Evolutionary conservation across 768 basidiomycete genomes (phyloP), one percentile per base, ranked within the genome.

Genomic region (Clitopilus hobsonii): DNA sequence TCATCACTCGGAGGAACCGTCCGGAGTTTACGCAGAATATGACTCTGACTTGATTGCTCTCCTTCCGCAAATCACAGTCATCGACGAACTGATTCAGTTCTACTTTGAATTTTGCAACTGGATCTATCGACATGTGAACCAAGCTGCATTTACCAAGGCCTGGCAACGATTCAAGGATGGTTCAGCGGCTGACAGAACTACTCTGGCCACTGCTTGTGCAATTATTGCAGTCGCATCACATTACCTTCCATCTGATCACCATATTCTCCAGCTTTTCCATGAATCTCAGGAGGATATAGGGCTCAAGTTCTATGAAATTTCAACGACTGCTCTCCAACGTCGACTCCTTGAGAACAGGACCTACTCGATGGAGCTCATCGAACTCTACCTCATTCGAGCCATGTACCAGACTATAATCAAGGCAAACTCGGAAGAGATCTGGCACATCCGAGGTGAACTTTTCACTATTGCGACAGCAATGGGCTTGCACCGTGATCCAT

Each of bases 61-160:
- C 54, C 78, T 93, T 2, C 90, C 90, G 2, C 71, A 80, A 18
- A 68, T 86, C 52, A 80, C 86, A 47, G 73, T 85, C 51, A 84
- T 91, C 61, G 90, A 92, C 63, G 80, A 77, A 16, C 82, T 93
- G 52, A 77, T 93, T 64, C 70, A 71, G 49, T 86, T 84, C 70
- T 92, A 93, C 69, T 91, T 91, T 62, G 87, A 89, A 60, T 89
- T 88, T 64, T 90, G 89, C 78, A 91, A 88, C 68, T 93, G 90
- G 90, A 83, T 91, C 52, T 89, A 91, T 69, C 84, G 88, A 36
- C 85, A 89, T 64, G 80, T 92, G 56, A 86, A 90, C 67, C 78
- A 84, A 53, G 54, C 71, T 1, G 73, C 82, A 13, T 89, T 92
- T 65, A 69, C 71, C 10, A 69, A 74, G 24, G 83, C 84, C 20